Evolutionary conservation across 768 basidiomycete genomes (phyloP).

Genomic region (Rhodotorula toruloides): DNA sequence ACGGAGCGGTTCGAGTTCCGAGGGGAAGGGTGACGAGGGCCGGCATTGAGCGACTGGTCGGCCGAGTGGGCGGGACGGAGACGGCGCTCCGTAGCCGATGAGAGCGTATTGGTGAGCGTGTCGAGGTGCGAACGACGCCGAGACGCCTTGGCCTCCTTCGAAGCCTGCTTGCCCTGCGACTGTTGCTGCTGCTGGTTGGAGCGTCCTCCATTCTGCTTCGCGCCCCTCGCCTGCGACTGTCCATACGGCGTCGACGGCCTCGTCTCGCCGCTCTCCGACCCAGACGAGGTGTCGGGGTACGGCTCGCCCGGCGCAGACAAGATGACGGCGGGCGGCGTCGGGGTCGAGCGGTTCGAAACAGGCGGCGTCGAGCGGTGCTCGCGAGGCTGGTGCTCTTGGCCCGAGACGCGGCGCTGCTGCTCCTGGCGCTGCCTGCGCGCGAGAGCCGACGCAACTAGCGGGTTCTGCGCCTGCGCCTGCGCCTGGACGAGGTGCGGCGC

Average conservation of each 20-base stretch:
- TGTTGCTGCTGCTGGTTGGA: background rate
- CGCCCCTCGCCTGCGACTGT: background rate
- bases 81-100: background rate
- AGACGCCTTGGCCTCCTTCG: constrained; percentile 5
- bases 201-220: background rate
- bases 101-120: constrained; percentile 7
- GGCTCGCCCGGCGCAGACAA: constrained; percentile 34
- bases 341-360: background rate
- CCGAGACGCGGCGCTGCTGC: background rate
- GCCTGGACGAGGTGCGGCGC: no score
- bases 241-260: constrained; percentile 17
- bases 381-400: background rate
- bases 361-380: background rate
- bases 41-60: background rate
- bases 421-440: constrained; percentile 23
- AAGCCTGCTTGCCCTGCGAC: background rate
- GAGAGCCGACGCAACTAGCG: constrained; percentile 27
- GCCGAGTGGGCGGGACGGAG: no score
- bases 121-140: constrained; percentile 20
- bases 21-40: background rate
- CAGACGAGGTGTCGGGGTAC: constrained; percentile 30
- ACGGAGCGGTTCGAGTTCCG: no score
- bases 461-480: constrained; percentile 17
- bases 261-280: constrained; percentile 26
- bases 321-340: constrained; percentile 27